Evolutionary conservation across 257 asterid species (phyloP).

Genomic region (Petunia secreta): DNA sequence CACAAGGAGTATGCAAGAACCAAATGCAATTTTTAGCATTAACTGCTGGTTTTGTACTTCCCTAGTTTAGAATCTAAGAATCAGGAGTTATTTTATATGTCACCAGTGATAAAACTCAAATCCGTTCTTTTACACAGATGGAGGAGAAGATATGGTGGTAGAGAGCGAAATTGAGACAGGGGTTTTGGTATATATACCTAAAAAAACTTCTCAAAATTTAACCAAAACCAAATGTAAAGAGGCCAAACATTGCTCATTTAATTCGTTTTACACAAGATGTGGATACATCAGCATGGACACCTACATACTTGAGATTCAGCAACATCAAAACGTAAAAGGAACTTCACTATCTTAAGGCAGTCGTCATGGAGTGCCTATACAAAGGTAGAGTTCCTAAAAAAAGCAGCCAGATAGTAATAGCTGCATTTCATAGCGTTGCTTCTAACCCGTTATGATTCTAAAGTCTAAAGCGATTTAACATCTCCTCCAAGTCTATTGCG

Average conservation of each 20-base stretch:
- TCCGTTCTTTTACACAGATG: background rate
- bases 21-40: background rate
- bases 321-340: background rate
- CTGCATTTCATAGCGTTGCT: too few relatives aligned
- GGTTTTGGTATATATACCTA: too few relatives aligned
- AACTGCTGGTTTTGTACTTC: background rate
- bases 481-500: background rate
- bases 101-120: background rate
- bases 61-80: background rate
- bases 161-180: too few relatives aligned
- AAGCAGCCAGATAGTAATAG: background rate
- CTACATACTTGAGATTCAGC: too few relatives aligned
- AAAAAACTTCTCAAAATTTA: too few relatives aligned
- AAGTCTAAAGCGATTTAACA: background rate
- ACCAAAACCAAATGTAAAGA: too few relatives aligned
- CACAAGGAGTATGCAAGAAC: background rate
- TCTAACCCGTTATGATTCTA: too few relatives aligned
- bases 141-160: too few relatives aligned
- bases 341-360: background rate
- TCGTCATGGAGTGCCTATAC: background rate
- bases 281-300: too few relatives aligned
- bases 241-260: too few relatives aligned
- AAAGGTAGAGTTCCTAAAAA: conserved; percentile 11
- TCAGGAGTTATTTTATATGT: background rate
- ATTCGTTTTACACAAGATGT: too few relatives aligned